Conservation (phyloP, 2,329 filamentous ascomycete species). For the Pseudovirgaria hyperparasitica region DNA sequence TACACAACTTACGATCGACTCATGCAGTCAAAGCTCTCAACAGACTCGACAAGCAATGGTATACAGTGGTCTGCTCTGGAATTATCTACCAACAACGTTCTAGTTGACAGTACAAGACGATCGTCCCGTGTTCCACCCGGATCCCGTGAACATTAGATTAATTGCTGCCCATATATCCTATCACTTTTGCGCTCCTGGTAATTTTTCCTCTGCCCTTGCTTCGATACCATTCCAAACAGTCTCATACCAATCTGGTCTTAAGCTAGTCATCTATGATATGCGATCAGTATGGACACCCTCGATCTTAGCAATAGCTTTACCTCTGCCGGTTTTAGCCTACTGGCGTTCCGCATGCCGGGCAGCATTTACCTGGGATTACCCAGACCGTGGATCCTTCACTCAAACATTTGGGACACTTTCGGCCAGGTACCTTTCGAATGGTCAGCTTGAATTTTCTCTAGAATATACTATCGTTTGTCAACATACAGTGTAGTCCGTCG, state of each 20-base stretch:
- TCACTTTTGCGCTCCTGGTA: slow-evolving; percentile 1
- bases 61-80: no score
- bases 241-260: background rate
- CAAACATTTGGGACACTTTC: slow-evolving; percentile 25
- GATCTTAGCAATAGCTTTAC: no score
- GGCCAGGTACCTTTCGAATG: slow-evolving; percentile 22
- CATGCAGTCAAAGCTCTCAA: no score
- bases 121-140: no score
- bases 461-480: background rate
- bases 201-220: slow-evolving; percentile 4
- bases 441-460: slow-evolving; percentile 3
- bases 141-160: background rate
- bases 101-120: no score
- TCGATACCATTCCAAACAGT: background rate
- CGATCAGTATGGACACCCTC: background rate
- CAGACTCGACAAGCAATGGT: no score
- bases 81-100: no score
- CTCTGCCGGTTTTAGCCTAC: slow-evolving; percentile 16
- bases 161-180: background rate
- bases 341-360: slow-evolving; percentile 25
- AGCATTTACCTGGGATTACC: slow-evolving; percentile 28
- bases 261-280: background rate
- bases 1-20: no score
- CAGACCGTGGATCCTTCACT: slow-evolving; percentile 27
- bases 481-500: background rate